Percentiles rank a stretch among this genome's conserved stretches.
Conservation (phyloP, 2,329 filamentous ascomycete genomes). For the Fusarium sp. region DNA sequence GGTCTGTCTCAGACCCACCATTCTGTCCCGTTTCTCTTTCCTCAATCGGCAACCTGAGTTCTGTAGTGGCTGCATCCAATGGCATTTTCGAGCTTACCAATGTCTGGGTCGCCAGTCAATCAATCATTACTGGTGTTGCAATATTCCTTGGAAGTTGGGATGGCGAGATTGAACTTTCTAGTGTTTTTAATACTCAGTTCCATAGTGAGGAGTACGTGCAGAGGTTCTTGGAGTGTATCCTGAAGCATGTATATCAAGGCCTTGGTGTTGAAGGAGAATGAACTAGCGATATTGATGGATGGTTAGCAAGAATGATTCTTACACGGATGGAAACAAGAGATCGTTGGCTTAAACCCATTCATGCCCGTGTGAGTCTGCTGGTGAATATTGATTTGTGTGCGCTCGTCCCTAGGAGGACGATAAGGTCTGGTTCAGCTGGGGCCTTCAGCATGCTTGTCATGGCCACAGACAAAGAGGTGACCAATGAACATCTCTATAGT, state of each 20-base stretch:
- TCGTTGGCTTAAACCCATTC: too few species aligned
- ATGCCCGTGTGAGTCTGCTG: too few species aligned
- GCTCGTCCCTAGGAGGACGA: not conserved
- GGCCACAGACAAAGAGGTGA: not conserved
- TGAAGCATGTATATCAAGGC: not conserved
- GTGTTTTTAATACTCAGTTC: not conserved
- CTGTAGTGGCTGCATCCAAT: not conserved
- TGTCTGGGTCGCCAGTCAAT: not conserved
- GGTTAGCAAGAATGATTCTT: too few species aligned
- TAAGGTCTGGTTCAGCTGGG: not conserved
- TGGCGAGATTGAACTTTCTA: not conserved
- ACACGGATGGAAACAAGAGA: too few species aligned
- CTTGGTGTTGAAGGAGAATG: too few species aligned
- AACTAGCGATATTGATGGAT: too few species aligned
- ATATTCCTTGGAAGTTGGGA: not conserved
- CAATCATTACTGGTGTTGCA: not conserved
- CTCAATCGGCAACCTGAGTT: not conserved
- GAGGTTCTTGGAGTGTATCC: not conserved
- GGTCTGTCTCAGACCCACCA: not conserved
- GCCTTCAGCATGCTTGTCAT: not conserved
- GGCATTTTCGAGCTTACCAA: not conserved
- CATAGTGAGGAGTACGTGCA: not conserved
- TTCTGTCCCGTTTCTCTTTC: not conserved
- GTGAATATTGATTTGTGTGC: accelerated
- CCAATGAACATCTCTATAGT: not conserved